Base-by-base conservation (phyloP, 306 rosid genomes). In the Herpetospermum pedunculosum region DNA sequence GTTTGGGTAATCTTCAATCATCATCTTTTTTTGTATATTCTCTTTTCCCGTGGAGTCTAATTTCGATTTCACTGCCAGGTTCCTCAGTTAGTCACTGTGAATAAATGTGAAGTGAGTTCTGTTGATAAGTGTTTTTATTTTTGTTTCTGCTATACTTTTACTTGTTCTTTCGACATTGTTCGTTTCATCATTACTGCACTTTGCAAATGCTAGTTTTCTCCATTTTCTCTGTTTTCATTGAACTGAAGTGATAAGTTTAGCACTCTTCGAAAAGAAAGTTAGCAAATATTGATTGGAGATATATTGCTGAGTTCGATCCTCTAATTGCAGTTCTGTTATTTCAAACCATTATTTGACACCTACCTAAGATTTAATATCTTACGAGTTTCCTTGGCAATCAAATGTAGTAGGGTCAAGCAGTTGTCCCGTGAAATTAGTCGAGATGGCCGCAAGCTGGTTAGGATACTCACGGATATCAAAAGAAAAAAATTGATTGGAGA, bases 81-180 rank as follows among this genome's bases (percentile, higher is more conserved):
- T 80, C 76, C 67, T 76, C 73, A 71, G 83, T 70, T 77, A 58
- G 82, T 70, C 76, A 49, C 21, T 79, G 79, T 74, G 83, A 83
- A 84, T 84, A 83, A 85, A 80, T 65, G 64, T 75, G 67, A 78
- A 64, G 72, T 76, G 73, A 77, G 53, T 78, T 76, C 73, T 57
- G 53, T 75, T 50, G 13, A 25, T 48, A 44, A 8, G 30, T 6
- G 48, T 13, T 37, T 28, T 8, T 73, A 6, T 19, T 40, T 43
- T 68, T 15, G 12, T 14, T 68, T 69, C 25, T 44, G 25, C 28
- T 7, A 43, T 59, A 18, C 44, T 30, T 40, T 63, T 38, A 2
- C n/a, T 71, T 8, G 14, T 71, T 49, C 38, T 70, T 69, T 58
- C 16, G 40, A 11, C 18, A 25, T 29, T 46, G 72, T 49, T 70